Base-by-base conservation (phyloP, 352 stramenopile genomes). In the Phytophthora macrochlamydospora region DNA sequence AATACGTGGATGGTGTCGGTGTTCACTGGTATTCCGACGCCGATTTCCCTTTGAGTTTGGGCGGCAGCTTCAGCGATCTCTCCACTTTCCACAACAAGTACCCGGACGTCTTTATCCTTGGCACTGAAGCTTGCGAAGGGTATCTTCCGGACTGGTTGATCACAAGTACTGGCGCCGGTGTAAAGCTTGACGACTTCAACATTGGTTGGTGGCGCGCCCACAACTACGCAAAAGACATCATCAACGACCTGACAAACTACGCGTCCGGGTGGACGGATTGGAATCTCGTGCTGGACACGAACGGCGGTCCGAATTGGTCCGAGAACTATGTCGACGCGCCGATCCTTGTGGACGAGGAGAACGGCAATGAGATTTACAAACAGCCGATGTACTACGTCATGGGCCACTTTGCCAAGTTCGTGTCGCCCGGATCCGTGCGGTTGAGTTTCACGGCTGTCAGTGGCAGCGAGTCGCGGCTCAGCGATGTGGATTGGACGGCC, bases 181-280 rank as follows among this genome's bases (percentile, higher is more conserved):
- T 79, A 7, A 77, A 75, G 38, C 61, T 84, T 37, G 38, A 37
- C 6, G 37, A 80, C 42, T 71, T 71, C 49, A 50, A 65, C 13
- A 68, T 71, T 62, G 30, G 65, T 67, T 95, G 87, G 86, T 65
- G 78, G 42, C 75, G 87, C 45, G 87, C 69, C 7, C 80, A 97
- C 56, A 79, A 85, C 53, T 91, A 95, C 51, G 81, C 81, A n/a
- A 83, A 90, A 42, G 88, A 97, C 65, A 94, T 97, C 56, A 89
- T 97, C 59, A 79, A 88, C 51, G 88, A 97, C 64, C 53, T 97
- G 33, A 84, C 78, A 32, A 95, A 87, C 69, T 88, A 80, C 64
- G 82, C 87, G 9, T 72, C 73, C 7, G 86, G 87, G 7, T 97
- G 87, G 88, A 93, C 73, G n/a, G 87, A 97, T 76, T 97, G 90